Evolutionary conservation across 768 basidiomycete species (phyloP), one percentile per base, ranked within the genome.

Genomic region (Auricularia auricula-judae): DNA sequence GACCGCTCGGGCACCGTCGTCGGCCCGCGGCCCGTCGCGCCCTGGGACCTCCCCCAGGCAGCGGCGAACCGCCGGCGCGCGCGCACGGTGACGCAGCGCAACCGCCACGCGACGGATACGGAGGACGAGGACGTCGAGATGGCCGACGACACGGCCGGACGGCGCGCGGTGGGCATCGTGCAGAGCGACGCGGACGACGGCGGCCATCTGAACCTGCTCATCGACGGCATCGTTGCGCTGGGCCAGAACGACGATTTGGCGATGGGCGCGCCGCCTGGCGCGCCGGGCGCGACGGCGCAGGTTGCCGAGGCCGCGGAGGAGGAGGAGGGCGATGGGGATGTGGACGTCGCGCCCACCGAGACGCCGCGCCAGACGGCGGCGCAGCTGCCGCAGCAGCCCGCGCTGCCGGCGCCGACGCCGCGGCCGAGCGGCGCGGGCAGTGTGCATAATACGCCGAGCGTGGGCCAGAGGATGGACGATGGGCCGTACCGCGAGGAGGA

Each of bases 401-500:
- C 62, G 1, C 43, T 36, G 39, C 16, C 53, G 36, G 62, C 58
- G 3, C 54, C 42, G 36, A 11, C 29, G 18, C 36, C 18, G 23
- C 36, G 35, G 47, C n/a, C n/a, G 36, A 43, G 59, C 59, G 39
- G 23, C 34, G 43, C n/a, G 8, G 16, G 51, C 29, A n/a, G 29
- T 10, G 18, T 8, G 4, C 8, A 29, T 33, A 62, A 43, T n/a
- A 21, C 33, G n/a, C n/a, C 60, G 29, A 39, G 35, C 21, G 60
- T 34, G 29, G 23, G 16, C 18, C 44, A 18, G 33, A 10, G 44
- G 5, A 43, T 54, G 1, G 80, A 81, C 29, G 70, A 75, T 0
- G 88, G 89, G 0, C 90, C 89, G 0, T 97, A 95, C 75, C 84
- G 92, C 34, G 94, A 98, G 72, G 96, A 99, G 70, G 95, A 97